Evolutionary conservation across 2,329 filamentous ascomycete species (phyloP), one percentile per base, ranked within the genome.

Genomic region (Trematosphaeria pertusa): DNA sequence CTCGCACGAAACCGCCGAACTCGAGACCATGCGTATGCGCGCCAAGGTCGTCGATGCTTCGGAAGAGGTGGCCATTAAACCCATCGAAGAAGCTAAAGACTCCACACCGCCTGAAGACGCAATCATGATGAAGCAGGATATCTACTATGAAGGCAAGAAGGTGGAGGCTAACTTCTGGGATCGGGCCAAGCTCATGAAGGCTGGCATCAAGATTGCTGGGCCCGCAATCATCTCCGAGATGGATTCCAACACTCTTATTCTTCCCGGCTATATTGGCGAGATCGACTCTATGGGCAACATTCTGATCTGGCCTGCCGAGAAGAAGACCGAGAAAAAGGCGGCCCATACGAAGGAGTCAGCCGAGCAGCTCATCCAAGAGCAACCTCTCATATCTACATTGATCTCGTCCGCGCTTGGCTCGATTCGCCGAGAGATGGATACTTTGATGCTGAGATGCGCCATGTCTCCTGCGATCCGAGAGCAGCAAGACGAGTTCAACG

Each of bases 401-500:
- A 72, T 79, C 3, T 70, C 73, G 1, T 74, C 75, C 5, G 72
- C 77, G 0, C 67, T 79, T 8, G 73, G 71, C 7, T 78, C 77
- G 0, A 78, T 76, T 34, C 69, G 78, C 26, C 69, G 73, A 20
- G 77, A 80, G 48, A 80, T 80, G 78, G 78, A 80, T 46, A 76
- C 74, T 0, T 65, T 79, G 22, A 78, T 80, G 71, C 69, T 79
- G n/a, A 72, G 77, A 7, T 77, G 75, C 42, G 74, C 76, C 32
- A 79, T 80, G 76, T 78, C 75, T 2, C 77, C 78, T 0, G 76
- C 75, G 0, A 79, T 80, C 32, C 70, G 78, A 14, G 77, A 80
- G 39, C 77, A 80, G 37, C 77, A 80, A 49, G 78, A 80, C 20
- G 77, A 80, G 48, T 80, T 79, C 62, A 80, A 80, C 22, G 77